phyloP scores from a whole-genome alignment of 176 grass and related monocot species.

The Bothriochloa decipiens region DNA sequence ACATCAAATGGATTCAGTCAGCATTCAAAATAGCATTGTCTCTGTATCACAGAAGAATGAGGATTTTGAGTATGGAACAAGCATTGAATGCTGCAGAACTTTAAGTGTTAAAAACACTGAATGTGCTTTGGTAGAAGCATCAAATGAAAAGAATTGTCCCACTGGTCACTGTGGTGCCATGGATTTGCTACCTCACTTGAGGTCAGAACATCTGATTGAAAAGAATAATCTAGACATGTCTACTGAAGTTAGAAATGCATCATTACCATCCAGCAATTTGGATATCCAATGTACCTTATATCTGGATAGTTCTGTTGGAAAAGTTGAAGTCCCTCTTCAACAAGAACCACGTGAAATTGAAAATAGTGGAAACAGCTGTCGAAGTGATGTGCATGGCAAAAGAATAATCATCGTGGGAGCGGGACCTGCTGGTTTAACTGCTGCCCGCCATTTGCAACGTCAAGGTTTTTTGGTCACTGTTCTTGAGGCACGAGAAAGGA shows the following conservation, averaged over 20 bases:
- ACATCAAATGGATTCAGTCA: conserved; percentile 42
- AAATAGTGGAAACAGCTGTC: conserved; percentile 37
- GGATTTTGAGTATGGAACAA: conserved; percentile 28
- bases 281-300: conserved; percentile 8
- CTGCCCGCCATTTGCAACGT: conserved; percentile 82
- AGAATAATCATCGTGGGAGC: conserved; percentile 87
- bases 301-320: conserved; percentile 35
- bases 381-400: conserved; percentile 39
- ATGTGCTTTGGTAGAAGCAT: conserved; percentile 42
- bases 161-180: conserved; percentile 28
- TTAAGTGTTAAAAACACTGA: conserved; percentile 31
- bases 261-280: conserved; percentile 22
- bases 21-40: conserved; percentile 43
- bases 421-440: conserved; percentile 92
- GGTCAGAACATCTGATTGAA: conserved; percentile 25
- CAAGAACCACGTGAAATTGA: conserved; percentile 38
- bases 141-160: conserved; percentile 35
- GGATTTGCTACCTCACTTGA: conserved; percentile 35
- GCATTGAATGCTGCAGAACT: conserved; percentile 18
- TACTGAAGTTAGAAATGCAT: conserved; percentile 38
- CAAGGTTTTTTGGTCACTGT: conserved; percentile 90
- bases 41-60: conserved; percentile 40
- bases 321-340: conserved; percentile 36
- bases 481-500: conserved; percentile 91
- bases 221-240: conserved; percentile 41